A percentile compares a stretch with the other conserved stretches of the same genome.
Conservation (phyloP, 2,329 filamentous ascomycete species). For the Trichoderma sp. region DNA sequence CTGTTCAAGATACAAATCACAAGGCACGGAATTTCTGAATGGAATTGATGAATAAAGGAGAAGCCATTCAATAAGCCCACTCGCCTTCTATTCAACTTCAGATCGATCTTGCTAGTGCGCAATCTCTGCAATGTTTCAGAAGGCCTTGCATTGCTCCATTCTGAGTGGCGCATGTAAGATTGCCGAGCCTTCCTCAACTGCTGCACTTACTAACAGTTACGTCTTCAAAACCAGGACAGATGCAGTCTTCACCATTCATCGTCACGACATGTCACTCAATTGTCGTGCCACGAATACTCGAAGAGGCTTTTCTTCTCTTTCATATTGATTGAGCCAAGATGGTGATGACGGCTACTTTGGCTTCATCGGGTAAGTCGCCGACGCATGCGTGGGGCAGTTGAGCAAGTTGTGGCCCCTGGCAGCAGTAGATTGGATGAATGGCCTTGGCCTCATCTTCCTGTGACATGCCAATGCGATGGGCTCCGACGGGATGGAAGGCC, state of each 20-base stretch:
- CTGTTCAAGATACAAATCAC: not conserved
- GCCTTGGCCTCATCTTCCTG: not conserved
- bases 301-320: not conserved
- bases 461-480: not conserved
- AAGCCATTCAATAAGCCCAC: not conserved
- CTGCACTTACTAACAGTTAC: not conserved
- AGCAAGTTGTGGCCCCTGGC: slow-evolving; percentile 2
- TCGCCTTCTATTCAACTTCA: not conserved
- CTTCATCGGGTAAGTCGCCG: slow-evolving; percentile 7
- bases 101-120: not conserved
- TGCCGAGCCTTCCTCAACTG: not conserved
- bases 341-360: not conserved
- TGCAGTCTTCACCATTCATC: not conserved
- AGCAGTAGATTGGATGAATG: not conserved
- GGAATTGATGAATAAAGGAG: not conserved
- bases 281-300: not conserved
- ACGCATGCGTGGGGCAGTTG: not conserved
- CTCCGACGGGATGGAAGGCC: not conserved
- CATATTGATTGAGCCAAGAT: not conserved
- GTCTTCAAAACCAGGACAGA: not conserved
- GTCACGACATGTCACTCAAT: not conserved
- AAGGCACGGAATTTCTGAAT: not conserved
- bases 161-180: not conserved
- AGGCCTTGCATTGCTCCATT: not conserved
- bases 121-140: slow-evolving; percentile 5